Conservation (phyloP, 805 yeast species). For the Cyberlindnera suaveolens region DNA sequence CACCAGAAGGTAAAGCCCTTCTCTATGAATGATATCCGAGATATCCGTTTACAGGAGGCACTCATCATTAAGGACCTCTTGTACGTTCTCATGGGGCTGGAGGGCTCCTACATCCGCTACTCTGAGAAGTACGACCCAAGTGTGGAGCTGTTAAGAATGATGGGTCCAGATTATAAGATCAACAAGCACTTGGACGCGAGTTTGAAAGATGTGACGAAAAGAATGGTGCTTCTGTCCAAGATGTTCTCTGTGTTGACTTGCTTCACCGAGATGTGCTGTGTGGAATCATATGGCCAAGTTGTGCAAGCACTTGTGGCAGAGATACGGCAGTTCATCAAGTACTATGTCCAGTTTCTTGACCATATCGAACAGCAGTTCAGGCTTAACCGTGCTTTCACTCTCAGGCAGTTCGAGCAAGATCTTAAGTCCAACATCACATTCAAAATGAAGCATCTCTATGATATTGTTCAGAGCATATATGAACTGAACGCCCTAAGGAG, state of each 20-base stretch:
- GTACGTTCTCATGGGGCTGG: constrained; percentile 61
- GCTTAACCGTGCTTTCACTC: constrained; percentile 44
- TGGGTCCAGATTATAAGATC: constrained; percentile 72
- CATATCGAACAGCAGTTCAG: constrained; percentile 50
- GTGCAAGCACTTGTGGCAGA: constrained; percentile 67
- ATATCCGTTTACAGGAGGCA: constrained; percentile 61
- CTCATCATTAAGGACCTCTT: constrained; percentile 65
- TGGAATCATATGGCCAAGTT: constrained; percentile 56
- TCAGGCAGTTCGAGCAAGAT: constrained; percentile 52
- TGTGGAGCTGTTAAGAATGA: constrained; percentile 33
- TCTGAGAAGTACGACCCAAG: constrained; percentile 52
- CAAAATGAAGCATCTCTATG: constrained; percentile 50
- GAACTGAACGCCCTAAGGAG: constrained; percentile 36
- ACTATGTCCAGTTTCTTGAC: constrained; percentile 29
- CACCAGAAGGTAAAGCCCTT: constrained; percentile 33
- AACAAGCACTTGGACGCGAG: constrained; percentile 70
- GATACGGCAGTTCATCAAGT: constrained; percentile 39
- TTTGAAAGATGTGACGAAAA: constrained; percentile 60
- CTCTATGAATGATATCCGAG: constrained; percentile 41
- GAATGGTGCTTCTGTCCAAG: constrained; percentile 57
- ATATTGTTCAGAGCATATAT: constrained; percentile 47
- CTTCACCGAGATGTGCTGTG: constrained; percentile 57
- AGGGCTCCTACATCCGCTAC: constrained; percentile 72
- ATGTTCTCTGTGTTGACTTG: constrained; percentile 50
- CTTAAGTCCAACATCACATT: constrained; percentile 31